phyloP scores from a whole-genome alignment of 768 basidiomycete species.

The Boletus sp. region DNA sequence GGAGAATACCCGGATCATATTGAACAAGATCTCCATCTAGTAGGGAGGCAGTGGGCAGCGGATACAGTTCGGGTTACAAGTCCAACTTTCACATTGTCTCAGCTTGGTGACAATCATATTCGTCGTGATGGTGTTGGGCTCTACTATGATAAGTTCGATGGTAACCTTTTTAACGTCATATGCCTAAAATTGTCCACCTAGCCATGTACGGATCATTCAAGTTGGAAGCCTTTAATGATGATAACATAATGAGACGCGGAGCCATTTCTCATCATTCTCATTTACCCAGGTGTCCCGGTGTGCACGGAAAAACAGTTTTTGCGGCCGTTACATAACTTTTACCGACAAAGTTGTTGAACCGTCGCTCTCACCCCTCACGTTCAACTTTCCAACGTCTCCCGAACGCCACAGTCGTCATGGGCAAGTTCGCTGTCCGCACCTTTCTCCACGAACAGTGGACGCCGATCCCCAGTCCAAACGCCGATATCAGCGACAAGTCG shows the following conservation, averaged over 20 bases:
- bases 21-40: not conserved
- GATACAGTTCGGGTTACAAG: not conserved
- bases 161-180: not conserved
- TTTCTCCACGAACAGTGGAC: conserved; percentile 32
- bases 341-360: not conserved
- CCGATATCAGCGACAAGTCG: conserved; percentile 23
- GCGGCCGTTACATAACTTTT: not conserved
- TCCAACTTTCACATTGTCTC: not conserved
- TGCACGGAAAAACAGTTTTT: not conserved
- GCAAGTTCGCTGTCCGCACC: conserved; percentile 11
- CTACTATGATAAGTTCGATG: too few species aligned
- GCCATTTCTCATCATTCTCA: not conserved
- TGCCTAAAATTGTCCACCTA: not conserved
- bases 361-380: not conserved
- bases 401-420: conserved; percentile 20
- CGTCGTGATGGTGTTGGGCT: not conserved
- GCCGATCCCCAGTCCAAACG: conserved; percentile 20
- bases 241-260: not conserved
- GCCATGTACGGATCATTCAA: not conserved
- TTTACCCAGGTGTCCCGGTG: not conserved
- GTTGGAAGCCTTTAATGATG: conserved; percentile 1
- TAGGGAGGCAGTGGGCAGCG: not conserved
- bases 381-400: not conserved
- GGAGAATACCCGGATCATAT: not conserved
- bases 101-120: not conserved